Base-by-base conservation (phyloP, 495 filamentous ascomycete species). In the Penicillium coffeae region DNA sequence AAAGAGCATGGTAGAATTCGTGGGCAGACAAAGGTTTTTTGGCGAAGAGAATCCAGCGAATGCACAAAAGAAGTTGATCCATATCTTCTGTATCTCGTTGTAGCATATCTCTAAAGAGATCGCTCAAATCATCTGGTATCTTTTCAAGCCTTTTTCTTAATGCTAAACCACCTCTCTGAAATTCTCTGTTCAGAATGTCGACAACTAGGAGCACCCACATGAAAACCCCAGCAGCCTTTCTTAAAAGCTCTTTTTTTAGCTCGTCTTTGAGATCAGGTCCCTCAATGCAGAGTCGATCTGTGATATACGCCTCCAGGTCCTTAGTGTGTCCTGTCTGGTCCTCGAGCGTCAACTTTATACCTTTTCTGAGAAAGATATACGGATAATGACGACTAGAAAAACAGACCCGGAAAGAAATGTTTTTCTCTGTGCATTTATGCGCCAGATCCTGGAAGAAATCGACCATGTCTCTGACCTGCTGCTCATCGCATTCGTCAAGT, bases 381-480 rank as follows among this genome's bases (percentile, higher is more conserved):
- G 76, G 77, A 42, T 78, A 78, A 55, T 77, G 72, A 3, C 76
- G 62, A 55, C 76, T 80, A 0, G 78, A 76, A 39, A 80, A 69
- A 33, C 67, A 75, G 14, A 75, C 22, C 8, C 49, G 38, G n/a
- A 70, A 52, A 0, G 27, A 10, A n/a, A 52, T 52, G 0, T 52
- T 52, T 10, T 48, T 36, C 0, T 37, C 33, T 36, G 36, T 46
- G 10, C 59, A 57, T 32, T 38, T 8, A 48, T 64, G 38, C 10
- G 59, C 52, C 2, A 73, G 38, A 9, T 65, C 54, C 43, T 72
- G 63, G 51, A 75, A 70, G 42, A 61, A 71, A 14, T 55, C 47
- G 9, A 73, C 46, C 63, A 75, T 70, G 21, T 63, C 68, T n/a
- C 45, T 33, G 27, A 64, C 52, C 42, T 72, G 48, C 13, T 64